Conservation (phyloP, 1,284 basidiomycete genomes). For the Tranzscheliella williamsii region DNA sequence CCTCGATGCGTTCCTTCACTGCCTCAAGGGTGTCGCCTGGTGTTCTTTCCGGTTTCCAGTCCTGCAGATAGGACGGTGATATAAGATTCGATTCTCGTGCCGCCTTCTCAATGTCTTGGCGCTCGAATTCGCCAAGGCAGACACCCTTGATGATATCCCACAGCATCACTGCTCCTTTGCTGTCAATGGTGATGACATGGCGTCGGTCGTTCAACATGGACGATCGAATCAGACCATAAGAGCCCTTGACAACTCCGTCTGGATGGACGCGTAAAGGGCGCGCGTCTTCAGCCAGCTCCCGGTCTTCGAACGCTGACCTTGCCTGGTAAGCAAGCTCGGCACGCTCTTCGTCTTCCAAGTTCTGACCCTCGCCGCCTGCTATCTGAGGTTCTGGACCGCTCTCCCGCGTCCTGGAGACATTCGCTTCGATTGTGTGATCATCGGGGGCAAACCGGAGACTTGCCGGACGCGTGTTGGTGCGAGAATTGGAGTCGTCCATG, state of each 20-base stretch:
- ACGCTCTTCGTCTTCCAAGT: conserved; percentile 8
- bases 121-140: conserved; percentile 77
- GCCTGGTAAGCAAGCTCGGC: conserved; percentile 26
- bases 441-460: conserved; percentile 43
- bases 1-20: conserved; percentile 85
- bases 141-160: conserved; percentile 85
- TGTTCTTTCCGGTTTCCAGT: conserved; percentile 42
- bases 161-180: conserved; percentile 77
- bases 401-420: conserved; percentile 12
- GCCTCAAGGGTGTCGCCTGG: conserved; percentile 76
- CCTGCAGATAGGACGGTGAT: conserved; percentile 11
- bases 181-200: conserved; percentile 88
- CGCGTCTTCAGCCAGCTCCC: conserved; percentile 82
- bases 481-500: conserved; percentile 14
- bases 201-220: conserved; percentile 85
- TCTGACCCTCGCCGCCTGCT: not conserved
- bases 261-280: conserved; percentile 69
- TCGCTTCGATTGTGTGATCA: conserved; percentile 18
- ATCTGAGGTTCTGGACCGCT: conserved; percentile 11
- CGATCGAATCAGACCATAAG: conserved; percentile 80
- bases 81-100: conserved; percentile 23
- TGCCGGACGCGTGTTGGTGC: conserved; percentile 32
- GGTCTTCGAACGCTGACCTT: conserved; percentile 67
- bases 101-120: conserved; percentile 67
- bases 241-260: conserved; percentile 75